These are phyloP conservation scores for Stagonosporopsis vannaccii DNA, from an alignment of 2,329 filamentous ascomycete species.

Conservation along the genomic window DNA sequence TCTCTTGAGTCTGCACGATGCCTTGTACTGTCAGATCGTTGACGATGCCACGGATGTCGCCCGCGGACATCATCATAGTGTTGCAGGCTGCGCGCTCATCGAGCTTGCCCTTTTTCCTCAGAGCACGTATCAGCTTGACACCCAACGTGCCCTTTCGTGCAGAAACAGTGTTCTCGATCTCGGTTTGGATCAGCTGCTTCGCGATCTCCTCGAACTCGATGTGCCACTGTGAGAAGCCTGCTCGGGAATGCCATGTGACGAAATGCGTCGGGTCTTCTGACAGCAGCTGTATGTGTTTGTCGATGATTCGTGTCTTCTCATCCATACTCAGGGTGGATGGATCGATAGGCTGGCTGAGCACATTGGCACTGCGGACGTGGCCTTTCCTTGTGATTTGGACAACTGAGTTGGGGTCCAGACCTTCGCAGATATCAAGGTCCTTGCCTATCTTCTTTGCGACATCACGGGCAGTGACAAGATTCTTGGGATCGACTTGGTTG, in stretches of 20 bases:
- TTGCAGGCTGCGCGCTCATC: conserved; percentile 89
- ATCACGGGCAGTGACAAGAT: conserved; percentile 51
- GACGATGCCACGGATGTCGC: conserved; percentile 84
- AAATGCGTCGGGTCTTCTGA: conserved; percentile 72
- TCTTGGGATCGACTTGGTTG: conserved; percentile 40
- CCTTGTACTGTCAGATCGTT: conserved; percentile 86
- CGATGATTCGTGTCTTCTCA: conserved; percentile 55
- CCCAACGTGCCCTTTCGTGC: conserved; percentile 78
- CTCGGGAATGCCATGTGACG: conserved; percentile 69
- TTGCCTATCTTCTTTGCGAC: conserved; percentile 52
- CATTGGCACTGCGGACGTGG: conserved; percentile 29
- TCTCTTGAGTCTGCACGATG: conserved; percentile 90
- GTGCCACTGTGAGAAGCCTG: conserved; percentile 76
- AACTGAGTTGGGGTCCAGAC: conserved; percentile 42
- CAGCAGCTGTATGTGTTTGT: conserved; percentile 76
- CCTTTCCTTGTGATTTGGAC: conserved; percentile 33
- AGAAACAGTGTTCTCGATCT: conserved; percentile 83
- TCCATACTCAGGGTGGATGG: conserved; percentile 34
- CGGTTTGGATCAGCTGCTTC: conserved; percentile 73
- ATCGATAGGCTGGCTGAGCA: conserved; percentile 36
- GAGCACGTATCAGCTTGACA: conserved; percentile 82
- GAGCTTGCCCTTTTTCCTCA: conserved; percentile 87
- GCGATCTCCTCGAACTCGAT: conserved; percentile 82
- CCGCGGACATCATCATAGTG: conserved; percentile 82
- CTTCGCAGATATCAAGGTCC: conserved; percentile 50